A percentile compares a stretch with the other conserved stretches of the same genome.
phyloP scores from a whole-genome alignment of 1,284 basidiomycete genomes.

The Tremellales sp. region DNA sequence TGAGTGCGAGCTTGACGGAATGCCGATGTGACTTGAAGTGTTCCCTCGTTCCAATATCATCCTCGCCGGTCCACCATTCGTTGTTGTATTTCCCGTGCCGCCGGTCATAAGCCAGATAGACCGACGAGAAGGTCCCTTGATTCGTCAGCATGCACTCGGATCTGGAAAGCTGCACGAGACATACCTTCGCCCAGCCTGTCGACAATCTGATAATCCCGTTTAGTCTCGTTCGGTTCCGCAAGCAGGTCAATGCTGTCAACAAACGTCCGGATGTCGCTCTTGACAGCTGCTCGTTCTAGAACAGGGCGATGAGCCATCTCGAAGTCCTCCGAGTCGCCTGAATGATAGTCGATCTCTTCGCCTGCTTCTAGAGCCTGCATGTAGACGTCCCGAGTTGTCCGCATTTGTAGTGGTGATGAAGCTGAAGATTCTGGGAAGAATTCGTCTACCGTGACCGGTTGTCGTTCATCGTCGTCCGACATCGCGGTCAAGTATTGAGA shows the following conservation, averaged over 20 bases:
- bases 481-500: background rate
- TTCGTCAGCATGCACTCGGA: background rate
- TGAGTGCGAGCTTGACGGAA: constrained; percentile 78
- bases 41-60: constrained; percentile 4
- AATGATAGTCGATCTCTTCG: constrained; percentile 34
- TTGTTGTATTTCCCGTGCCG: constrained; percentile 76
- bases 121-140: constrained; percentile 93
- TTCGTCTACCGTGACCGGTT: constrained; percentile 6
- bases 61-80: constrained; percentile 62
- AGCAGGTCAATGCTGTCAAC: constrained; percentile 56
- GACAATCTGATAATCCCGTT: constrained; percentile 63
- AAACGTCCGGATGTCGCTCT: constrained; percentile 63
- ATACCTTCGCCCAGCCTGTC: constrained; percentile 83
- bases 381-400: background rate
- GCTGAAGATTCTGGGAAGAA: constrained; percentile 7
- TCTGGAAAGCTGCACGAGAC: constrained; percentile 9
- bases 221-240: constrained; percentile 30
- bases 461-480: background rate
- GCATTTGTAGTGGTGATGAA: constrained; percentile 4
- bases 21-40: background rate
- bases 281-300: constrained; percentile 72
- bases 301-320: constrained; percentile 49
- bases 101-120: constrained; percentile 92
- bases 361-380: constrained; percentile 7
- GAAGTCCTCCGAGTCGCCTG: constrained; percentile 43